These are phyloP conservation scores for Melocanna baccifera DNA, from an alignment of 176 grass and related monocot species.

Conservation along the genomic window DNA sequence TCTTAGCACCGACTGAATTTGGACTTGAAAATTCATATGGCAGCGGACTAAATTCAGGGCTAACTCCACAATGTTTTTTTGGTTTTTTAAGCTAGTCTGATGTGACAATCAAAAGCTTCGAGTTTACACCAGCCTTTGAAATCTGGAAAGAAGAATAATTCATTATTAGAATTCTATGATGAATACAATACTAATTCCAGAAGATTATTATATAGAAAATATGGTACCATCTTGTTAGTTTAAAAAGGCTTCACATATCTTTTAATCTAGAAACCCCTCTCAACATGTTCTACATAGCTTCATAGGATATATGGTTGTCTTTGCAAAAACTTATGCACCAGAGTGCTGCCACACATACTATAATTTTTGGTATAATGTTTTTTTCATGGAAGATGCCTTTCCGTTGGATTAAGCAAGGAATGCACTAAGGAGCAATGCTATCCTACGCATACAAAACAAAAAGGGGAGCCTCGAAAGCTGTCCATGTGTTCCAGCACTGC, in stretches of 20 bases:
- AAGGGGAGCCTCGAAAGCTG: not conserved
- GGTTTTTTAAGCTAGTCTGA: not conserved
- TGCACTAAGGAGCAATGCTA: not conserved
- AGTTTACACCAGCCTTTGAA: not conserved
- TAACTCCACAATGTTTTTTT: not conserved
- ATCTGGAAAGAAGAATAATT: not conserved
- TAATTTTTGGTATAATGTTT: not conserved
- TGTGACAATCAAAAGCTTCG: not conserved
- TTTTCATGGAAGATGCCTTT: not conserved
- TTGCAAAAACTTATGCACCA: not conserved
- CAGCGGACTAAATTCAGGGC: not conserved
- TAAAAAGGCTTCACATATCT: not conserved
- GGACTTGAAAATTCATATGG: not conserved
- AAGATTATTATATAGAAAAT: not conserved
- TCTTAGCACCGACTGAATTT: not conserved
- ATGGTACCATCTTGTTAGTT: not conserved
- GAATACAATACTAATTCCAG: not conserved
- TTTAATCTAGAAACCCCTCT: not conserved
- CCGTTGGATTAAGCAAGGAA: constrained; percentile 19
- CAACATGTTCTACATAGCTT: not conserved
- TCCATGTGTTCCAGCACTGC: not conserved
- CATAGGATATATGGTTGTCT: not conserved
- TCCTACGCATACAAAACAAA: not conserved
- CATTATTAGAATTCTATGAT: not conserved
- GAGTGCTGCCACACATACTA: not conserved